These are phyloP conservation scores for Xerocomus spinulosus DNA, from an alignment of 768 basidiomycete species.

Conservation along the genomic window DNA sequence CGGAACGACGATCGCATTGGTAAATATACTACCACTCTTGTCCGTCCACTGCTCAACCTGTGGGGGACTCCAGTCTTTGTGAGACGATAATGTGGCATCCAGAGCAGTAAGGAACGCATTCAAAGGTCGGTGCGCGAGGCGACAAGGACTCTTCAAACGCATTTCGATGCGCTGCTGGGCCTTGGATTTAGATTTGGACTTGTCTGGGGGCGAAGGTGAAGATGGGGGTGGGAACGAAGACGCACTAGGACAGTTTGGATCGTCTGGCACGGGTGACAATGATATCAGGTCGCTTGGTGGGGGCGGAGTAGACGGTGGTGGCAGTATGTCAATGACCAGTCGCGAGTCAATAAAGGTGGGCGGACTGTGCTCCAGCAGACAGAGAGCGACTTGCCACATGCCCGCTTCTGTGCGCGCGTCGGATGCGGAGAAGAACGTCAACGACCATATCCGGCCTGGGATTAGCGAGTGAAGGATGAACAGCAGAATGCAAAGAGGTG, in stretches of 20 bases:
- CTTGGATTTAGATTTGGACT: constrained; percentile 7
- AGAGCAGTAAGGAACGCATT: neutral
- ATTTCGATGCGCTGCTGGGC: constrained; percentile 18
- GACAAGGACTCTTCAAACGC: constrained; percentile 25
- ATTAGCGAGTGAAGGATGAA: neutral
- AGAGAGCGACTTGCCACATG: constrained; percentile 43
- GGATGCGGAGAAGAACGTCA: constrained; percentile 19
- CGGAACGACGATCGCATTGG: constrained; percentile 34
- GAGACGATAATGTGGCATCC: constrained; percentile 2
- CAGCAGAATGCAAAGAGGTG: neutral
- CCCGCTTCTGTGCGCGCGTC: constrained; percentile 7
- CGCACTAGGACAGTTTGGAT: neutral
- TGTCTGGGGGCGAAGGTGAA: neutral
- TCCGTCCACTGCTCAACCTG: constrained; percentile 10
- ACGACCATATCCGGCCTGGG: constrained; percentile 27
- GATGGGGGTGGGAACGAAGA: neutral
- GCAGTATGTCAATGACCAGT: constrained; percentile 40
- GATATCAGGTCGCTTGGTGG: constrained; percentile 7
- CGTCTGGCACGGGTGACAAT: constrained; percentile 1
- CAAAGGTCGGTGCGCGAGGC: constrained; percentile 25
- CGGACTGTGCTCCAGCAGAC: constrained; percentile 51
- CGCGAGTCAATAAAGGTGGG: constrained; percentile 55
- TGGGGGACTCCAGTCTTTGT: constrained; percentile 10
- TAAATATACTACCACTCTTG: neutral
- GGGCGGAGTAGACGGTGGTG: neutral